Conservation (phyloP, 192 early-diverging fungal species). For the Gaertneriomyces sp. region DNA sequence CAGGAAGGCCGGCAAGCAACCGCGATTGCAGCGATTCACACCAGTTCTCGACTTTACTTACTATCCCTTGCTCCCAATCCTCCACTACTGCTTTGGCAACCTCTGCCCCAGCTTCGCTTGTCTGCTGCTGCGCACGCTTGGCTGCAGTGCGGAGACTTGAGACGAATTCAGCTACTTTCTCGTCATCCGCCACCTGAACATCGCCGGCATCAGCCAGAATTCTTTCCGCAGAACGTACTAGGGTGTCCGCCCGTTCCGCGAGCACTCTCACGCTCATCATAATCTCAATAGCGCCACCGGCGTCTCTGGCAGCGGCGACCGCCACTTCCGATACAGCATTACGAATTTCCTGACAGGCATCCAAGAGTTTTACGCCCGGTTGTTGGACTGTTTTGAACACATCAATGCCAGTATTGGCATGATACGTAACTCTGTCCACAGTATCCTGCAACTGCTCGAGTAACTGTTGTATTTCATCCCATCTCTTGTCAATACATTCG, state of each 20-base stretch:
- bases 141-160: background rate
- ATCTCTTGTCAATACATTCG: background rate
- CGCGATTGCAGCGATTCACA: too few relatives aligned
- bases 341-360: conserved; percentile 15
- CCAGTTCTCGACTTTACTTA: background rate
- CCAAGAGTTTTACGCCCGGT: conserved; percentile 2
- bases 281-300: background rate
- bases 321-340: conserved; percentile 17
- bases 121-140: background rate
- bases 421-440: background rate
- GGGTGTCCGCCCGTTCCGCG: conserved; percentile 11
- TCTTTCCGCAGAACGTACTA: conserved; percentile 1
- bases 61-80: conserved; percentile 5
- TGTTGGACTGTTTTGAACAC: background rate
- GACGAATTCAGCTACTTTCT: background rate
- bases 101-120: conserved; percentile 9
- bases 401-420: background rate
- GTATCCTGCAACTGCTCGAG: background rate
- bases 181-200: background rate
- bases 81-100: conserved; percentile 2
- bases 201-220: background rate
- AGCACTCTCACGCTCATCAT: conserved; percentile 11
- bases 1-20: too few relatives aligned
- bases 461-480: background rate
- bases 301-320: background rate